phyloP scores from a whole-genome alignment of 306 rosid genomes.

The Gleditsia sinensis region DNA sequence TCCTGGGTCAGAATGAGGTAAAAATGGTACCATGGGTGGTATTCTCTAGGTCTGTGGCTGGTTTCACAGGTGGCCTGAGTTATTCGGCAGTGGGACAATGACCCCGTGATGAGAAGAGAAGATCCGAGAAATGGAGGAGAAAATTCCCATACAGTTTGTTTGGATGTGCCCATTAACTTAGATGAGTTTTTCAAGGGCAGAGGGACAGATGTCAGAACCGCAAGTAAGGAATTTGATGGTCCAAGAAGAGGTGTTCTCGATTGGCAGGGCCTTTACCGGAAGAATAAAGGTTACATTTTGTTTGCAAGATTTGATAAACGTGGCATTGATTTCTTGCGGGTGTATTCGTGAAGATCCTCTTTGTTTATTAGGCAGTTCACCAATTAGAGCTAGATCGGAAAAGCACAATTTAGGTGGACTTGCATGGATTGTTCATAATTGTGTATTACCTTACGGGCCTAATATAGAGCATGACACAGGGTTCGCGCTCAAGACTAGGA shows the following conservation, averaged over 20 bases:
- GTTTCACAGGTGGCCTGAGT: not conserved
- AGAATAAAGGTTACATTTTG: not conserved
- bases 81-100: not conserved
- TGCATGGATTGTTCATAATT: too few species aligned
- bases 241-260: too few species aligned
- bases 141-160: not conserved
- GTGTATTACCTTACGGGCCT: too few species aligned
- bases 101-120: not conserved
- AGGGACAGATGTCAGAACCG: too few species aligned
- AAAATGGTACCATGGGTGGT: not conserved
- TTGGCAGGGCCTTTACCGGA: not conserved
- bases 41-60: not conserved
- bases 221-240: too few species aligned
- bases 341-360: not conserved
- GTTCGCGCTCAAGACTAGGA: too few species aligned
- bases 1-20: not conserved
- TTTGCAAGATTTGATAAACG: not conserved
- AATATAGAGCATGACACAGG: too few species aligned
- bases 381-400: too few species aligned
- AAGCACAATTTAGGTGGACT: too few species aligned
- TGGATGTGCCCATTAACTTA: not conserved
- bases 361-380: too few species aligned
- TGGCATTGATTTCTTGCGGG: not conserved
- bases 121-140: not conserved
- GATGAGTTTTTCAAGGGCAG: too few species aligned